These are phyloP conservation scores for Phycomyces nitens DNA, from an alignment of 192 early-diverging fungal species.

Conservation along the genomic window DNA sequence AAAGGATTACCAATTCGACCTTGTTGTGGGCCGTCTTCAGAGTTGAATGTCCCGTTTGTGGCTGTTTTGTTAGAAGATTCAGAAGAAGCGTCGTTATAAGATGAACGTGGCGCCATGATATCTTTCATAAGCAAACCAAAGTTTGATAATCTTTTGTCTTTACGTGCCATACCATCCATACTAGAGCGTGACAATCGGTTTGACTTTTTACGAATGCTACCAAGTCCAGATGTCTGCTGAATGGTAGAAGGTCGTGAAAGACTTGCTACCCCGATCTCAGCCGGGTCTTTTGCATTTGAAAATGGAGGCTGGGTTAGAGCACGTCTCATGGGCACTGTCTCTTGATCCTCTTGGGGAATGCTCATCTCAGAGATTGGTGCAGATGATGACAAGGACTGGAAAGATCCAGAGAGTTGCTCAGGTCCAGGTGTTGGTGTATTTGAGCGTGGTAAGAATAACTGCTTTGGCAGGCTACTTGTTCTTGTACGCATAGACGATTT, in stretches of 20 bases:
- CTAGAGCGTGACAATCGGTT: conserved; percentile 14
- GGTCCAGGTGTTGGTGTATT: neutral
- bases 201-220: conserved; percentile 14
- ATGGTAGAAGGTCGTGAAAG: neutral
- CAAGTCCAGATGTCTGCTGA: neutral
- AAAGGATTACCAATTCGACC: neutral
- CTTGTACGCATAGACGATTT: conserved; percentile 6
- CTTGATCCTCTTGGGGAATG: neutral
- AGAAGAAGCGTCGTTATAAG: neutral
- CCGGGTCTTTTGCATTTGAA: neutral
- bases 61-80: neutral
- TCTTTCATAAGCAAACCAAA: conserved; percentile 14
- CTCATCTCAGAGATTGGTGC: neutral
- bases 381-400: neutral
- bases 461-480: conserved; percentile 16
- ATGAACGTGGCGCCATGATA: neutral
- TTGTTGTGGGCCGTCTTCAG: neutral
- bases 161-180: conserved; percentile 15
- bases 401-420: neutral
- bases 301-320: neutral
- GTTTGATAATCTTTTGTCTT: neutral
- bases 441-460: neutral
- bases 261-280: neutral
- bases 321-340: conserved; percentile 2
- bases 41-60: neutral